These are phyloP conservation scores for Colletotrichum melonis DNA, from an alignment of 2,329 filamentous ascomycete genomes.

Conservation along the genomic window DNA sequence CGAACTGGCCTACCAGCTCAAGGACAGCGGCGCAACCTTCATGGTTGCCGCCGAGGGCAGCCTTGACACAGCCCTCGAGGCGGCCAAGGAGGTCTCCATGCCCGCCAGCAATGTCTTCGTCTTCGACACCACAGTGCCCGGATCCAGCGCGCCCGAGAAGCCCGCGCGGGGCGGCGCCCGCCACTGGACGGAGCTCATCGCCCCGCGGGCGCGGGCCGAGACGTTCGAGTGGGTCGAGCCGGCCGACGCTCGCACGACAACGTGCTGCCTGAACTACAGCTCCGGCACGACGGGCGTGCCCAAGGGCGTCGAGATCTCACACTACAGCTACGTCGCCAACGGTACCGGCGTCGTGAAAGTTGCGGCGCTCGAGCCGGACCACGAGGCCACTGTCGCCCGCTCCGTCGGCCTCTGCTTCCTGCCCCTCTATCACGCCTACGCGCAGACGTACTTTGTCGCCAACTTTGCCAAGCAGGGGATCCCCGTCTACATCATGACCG, in stretches of 20 bases:
- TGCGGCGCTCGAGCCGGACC: conserved; percentile 57
- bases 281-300: conserved; percentile 84
- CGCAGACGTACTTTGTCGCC: conserved; percentile 77
- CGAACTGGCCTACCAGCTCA: conserved; percentile 81
- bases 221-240: conserved; percentile 73
- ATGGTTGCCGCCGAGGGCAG: conserved; percentile 72
- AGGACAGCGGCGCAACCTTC: conserved; percentile 75
- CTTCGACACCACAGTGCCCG: conserved; percentile 68
- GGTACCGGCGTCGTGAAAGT: conserved; percentile 68
- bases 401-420: conserved; percentile 72
- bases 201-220: conserved; percentile 60
- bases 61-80: conserved; percentile 73
- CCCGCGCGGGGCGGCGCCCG: conserved; percentile 51
- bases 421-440: conserved; percentile 81
- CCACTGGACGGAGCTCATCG: conserved; percentile 75
- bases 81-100: conserved; percentile 70
- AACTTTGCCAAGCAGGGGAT: conserved; percentile 65
- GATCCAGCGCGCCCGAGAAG: conserved; percentile 32
- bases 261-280: conserved; percentile 82
- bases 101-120: conserved; percentile 68
- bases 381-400: conserved; percentile 52
- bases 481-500: conserved; percentile 82
- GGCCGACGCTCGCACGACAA: conserved; percentile 60
- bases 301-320: conserved; percentile 87
- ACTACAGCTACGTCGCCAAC: conserved; percentile 81